A percentile compares a stretch with the other conserved stretches of the same genome.
Conservation (phyloP, 257 asterid species). For the Catharanthus roseus region DNA sequence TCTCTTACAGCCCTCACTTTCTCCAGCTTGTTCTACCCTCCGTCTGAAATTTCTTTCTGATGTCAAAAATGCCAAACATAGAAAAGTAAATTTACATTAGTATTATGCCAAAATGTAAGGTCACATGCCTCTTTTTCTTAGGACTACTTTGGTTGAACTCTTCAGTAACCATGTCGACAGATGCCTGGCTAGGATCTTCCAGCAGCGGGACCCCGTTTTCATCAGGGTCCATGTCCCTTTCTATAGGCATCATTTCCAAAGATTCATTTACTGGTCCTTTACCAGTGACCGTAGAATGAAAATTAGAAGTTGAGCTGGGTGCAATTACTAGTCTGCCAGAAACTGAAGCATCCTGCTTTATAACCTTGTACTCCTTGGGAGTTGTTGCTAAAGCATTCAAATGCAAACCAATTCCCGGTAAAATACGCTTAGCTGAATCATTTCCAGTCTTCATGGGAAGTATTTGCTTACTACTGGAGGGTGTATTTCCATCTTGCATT, state of each 20-base stretch:
- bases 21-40: constrained; percentile 47
- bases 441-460: constrained; percentile 25
- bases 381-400: constrained; percentile 76
- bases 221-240: constrained; percentile 30
- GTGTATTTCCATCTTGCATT: constrained; percentile 33
- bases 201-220: constrained; percentile 33
- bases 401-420: constrained; percentile 95
- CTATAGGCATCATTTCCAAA: constrained; percentile 31
- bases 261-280: constrained; percentile 35
- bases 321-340: constrained; percentile 53
- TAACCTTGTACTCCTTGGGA: constrained; percentile 51
- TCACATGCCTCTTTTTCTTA: constrained; percentile 70
- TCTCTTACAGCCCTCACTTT: constrained; percentile 72
- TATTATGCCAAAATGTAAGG: background rate
- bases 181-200: constrained; percentile 44
- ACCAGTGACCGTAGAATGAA: constrained; percentile 28
- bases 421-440: constrained; percentile 40
- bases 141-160: constrained; percentile 73
- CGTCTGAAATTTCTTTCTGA: constrained; percentile 42
- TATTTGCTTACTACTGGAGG: constrained; percentile 30
- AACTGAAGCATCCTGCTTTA: constrained; percentile 43
- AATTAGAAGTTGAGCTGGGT: constrained; percentile 35
- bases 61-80: constrained; percentile 9
- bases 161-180: constrained; percentile 40
- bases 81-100: background rate